These are phyloP conservation scores for Coemansia sp. DNA, from an alignment of 192 early-diverging fungal species.

Conservation along the genomic window DNA sequence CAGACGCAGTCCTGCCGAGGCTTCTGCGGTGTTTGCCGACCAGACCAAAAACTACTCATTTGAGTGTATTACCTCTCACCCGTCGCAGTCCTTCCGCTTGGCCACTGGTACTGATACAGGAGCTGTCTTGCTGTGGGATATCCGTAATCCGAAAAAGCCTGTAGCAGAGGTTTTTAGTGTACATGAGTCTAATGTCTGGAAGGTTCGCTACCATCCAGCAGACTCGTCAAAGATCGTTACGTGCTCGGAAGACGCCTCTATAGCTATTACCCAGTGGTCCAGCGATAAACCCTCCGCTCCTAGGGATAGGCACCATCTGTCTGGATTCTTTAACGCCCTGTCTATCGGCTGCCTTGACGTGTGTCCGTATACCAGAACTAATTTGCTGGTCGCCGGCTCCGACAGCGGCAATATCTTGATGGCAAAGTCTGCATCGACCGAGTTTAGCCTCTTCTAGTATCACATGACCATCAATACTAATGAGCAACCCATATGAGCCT, in stretches of 20 bases:
- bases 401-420: conserved; percentile 55
- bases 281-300: not conserved
- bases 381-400: conserved; percentile 52
- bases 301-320: conserved; percentile 26
- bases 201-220: conserved; percentile 46
- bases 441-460: conserved; percentile 21
- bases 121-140: conserved; percentile 50
- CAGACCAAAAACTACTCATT: conserved; percentile 21
- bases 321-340: conserved; percentile 48
- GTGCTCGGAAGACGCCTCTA: conserved; percentile 55
- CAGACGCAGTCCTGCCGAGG: conserved; percentile 26
- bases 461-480: not conserved
- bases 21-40: conserved; percentile 44
- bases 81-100: conserved; percentile 54
- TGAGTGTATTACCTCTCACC: conserved; percentile 51
- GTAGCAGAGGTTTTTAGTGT: conserved; percentile 37
- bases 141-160: conserved; percentile 40
- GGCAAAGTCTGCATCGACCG: conserved; percentile 23
- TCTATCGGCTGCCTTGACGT: conserved; percentile 54
- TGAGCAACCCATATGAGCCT: not conserved
- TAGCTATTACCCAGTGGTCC: conserved; percentile 49
- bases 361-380: conserved; percentile 39
- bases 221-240: conserved; percentile 41
- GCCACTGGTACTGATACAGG: conserved; percentile 51
- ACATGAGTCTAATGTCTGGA: conserved; percentile 46